Evolutionary conservation across 768 basidiomycete genomes (phyloP).

Genomic region (Amanita brunnescens): DNA sequence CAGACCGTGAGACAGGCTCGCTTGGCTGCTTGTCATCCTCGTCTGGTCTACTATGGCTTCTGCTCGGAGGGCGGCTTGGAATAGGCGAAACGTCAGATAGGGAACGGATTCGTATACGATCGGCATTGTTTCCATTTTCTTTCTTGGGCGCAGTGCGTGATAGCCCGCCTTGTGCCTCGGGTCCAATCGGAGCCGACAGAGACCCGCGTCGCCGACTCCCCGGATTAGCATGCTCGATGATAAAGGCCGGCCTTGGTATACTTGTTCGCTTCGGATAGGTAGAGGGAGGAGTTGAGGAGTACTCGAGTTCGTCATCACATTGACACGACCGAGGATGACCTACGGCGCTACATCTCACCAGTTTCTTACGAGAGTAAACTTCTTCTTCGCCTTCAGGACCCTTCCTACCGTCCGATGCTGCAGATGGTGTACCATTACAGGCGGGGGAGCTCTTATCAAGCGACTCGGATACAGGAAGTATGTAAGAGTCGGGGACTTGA

Average conservation of each 20-base stretch:
- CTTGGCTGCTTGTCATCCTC: neutral
- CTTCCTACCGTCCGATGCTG: constrained; percentile 29
- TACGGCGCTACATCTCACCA: constrained; percentile 15
- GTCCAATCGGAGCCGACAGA: neutral
- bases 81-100: neutral
- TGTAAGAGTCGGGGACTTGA: constrained; percentile 26
- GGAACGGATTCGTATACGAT: neutral
- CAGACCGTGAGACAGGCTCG: constrained; percentile 1
- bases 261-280: constrained; percentile 8
- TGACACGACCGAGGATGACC: constrained; percentile 16
- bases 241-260: constrained; percentile 4
- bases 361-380: constrained; percentile 5
- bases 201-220: constrained; percentile 3
- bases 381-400: constrained; percentile 14
- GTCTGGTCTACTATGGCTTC: neutral
- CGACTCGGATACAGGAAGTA: constrained; percentile 37
- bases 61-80: neutral
- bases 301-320: constrained; percentile 6
- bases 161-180: neutral
- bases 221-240: constrained; percentile 1
- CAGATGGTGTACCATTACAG: constrained; percentile 17
- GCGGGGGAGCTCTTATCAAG: constrained; percentile 24
- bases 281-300: constrained; percentile 9
- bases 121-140: neutral
- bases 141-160: constrained; percentile 5